Evolutionary conservation across 75 land plant species (phyloP), one percentile per base, ranked within the genome.

Genomic region (Sequoia sempervirens): DNA sequence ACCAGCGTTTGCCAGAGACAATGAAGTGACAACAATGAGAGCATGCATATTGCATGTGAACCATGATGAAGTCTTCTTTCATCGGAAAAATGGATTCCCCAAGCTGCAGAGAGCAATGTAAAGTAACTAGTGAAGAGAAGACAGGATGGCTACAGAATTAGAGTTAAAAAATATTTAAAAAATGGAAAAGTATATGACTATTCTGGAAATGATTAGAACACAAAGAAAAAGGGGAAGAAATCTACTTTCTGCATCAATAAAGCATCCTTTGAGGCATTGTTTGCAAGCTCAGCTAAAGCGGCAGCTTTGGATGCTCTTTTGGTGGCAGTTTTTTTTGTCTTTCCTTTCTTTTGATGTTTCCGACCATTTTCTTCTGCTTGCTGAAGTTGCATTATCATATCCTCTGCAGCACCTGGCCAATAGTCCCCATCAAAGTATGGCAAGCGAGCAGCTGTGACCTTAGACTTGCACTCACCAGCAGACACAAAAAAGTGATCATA

Each of bases 321-420:
- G 50, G 94, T 92, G 36, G 93, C 84, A 15, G 89, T 86, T 84
- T 92, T 92, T 75, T 94, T 97, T 0, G 89, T 91, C 81, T 89
- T 94, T 15, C 97, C 97, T 83, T 93, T 94, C 87, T 93, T 94
- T 43, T 87, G 88, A 66, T 83, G 86, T 72, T 92, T 92, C 52
- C 88, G 88, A 14, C 93, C 97, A 88, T 93, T 97, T 83, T 95
- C 96, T 87, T 94, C 95, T 50, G 85, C 87, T 87, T 95, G 91
- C 41, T 89, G 91, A 83, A 97, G 89, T 68, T 92, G 97, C 85
- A 90, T 81, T 70, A 97, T 94, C 90, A 97, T 90, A 83, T 97
- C 99, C 83, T 97, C 99, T 11, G 99, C 97, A 83, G 98, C 98
- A 53, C 99, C 97, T 56, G 99, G 99, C 99, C 99, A 97, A 83